Base-by-base conservation (phyloP, 1,139 yeast species). In the Diutina ranongensis region DNA sequence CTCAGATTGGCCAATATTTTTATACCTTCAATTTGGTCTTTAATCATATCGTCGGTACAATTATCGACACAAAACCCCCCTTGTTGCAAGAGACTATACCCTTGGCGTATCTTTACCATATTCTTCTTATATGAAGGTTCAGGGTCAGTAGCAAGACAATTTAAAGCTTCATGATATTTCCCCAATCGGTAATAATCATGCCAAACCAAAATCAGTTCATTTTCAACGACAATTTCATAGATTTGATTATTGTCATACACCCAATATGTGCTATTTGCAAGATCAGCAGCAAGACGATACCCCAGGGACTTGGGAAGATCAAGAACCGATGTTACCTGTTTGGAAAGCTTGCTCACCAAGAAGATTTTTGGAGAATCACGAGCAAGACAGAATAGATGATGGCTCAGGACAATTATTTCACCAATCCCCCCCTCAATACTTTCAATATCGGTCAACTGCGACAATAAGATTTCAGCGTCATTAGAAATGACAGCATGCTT, bases 131-230 rank as follows among this genome's bases (percentile, higher is more conserved):
- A 46, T 31, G 34, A 31, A 1, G 44, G 57, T 45, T 72, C 70
- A n/a, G 64, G 48, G 4, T 49, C 47, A 9, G 50, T 50, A 7
- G 50, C 53, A 7, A 80, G 56, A 15, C 77, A 62, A 2, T 62
- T 55, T 44, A 88, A 63, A 0, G 97, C 97, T 46, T 78, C 78
- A 16, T 81, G 84, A 59, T 71, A 89, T 48, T 76, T 70, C 1
- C 77, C 74, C 56, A 76, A 69, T 40, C 74, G 76, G 48, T 83
- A 69, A 57, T 85, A 72, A 5, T 82, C 72, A 50, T 74, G 75
- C 96, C 97, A 87, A 3, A 88, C 80, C 21, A 85, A 82, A 4
- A 72, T 65, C 5, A 79, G 70, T 58, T 92, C 97, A 53, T 83
- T 74, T 31, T 71, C 73, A 9, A 85, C 67, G 3, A 85, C 71